Conservation (phyloP, 768 basidiomycete species). For the Scleroderma citrinum region DNA sequence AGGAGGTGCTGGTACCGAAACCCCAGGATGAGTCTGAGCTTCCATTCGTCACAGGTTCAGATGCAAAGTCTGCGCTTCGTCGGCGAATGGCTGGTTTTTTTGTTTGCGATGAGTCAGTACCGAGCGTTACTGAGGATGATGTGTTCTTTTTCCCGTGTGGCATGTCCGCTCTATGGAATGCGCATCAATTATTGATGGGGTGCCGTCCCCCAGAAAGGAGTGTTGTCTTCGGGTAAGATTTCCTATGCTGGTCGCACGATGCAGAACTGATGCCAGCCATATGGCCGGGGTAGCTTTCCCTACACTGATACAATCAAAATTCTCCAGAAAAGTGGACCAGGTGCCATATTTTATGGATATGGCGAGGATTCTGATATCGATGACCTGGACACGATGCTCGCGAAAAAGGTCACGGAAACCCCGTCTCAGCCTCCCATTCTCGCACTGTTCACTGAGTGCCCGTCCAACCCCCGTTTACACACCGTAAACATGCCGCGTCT, state of each 20-base stretch:
- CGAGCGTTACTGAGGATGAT: conserved; percentile 71
- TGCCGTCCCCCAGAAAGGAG: conserved; percentile 63
- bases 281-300: conserved; percentile 91
- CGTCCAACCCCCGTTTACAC: conserved; percentile 91
- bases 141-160: conserved; percentile 85
- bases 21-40: conserved; percentile 42
- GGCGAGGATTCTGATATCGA: conserved; percentile 78
- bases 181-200: conserved; percentile 63
- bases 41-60: conserved; percentile 59
- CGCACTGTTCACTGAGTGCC: conserved; percentile 89
- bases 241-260: not conserved
- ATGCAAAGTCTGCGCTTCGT: conserved; percentile 83
- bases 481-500: conserved; percentile 75
- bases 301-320: conserved; percentile 95
- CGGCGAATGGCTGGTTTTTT: conserved; percentile 85
- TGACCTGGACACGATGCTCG: conserved; percentile 59
- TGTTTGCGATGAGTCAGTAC: conserved; percentile 65
- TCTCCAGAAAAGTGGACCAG: conserved; percentile 93
- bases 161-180: conserved; percentile 93
- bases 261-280: too few species aligned
- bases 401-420: conserved; percentile 33
- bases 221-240: conserved; percentile 84
- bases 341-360: conserved; percentile 81
- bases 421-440: conserved; percentile 54
- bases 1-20: conserved; percentile 51